phyloP scores from a whole-genome alignment of 805 yeast genomes.

The Jamesozyma hellenica region DNA sequence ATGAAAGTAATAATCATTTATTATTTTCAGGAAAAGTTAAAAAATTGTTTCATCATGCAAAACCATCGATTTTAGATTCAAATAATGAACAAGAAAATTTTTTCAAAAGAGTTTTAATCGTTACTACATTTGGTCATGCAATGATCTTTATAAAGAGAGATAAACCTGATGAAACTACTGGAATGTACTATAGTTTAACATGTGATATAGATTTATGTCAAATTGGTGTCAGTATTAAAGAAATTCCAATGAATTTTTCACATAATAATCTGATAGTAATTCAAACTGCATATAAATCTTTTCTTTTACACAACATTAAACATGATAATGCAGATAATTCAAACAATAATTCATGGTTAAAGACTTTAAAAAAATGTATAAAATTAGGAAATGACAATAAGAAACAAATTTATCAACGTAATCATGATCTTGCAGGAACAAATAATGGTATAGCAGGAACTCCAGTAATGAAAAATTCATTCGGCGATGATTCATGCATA shows the following conservation, averaged over 20 bases:
- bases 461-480: too few species aligned
- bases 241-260: slow-evolving; percentile 39
- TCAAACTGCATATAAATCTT: slow-evolving; percentile 43
- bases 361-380: slow-evolving; percentile 40
- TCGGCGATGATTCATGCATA: too few species aligned
- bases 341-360: slow-evolving; percentile 43
- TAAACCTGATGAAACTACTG: slow-evolving; percentile 25
- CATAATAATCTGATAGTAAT: slow-evolving; percentile 40
- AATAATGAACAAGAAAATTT: slow-evolving; percentile 26
- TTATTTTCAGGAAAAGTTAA: slow-evolving; percentile 21
- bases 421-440: not conserved
- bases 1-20: slow-evolving; percentile 7
- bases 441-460: too few species aligned
- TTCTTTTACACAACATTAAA: slow-evolving; percentile 24
- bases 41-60: slow-evolving; percentile 22
- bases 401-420: slow-evolving; percentile 1
- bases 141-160: slow-evolving; percentile 39
- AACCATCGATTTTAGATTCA: slow-evolving; percentile 12
- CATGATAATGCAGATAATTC: slow-evolving; percentile 36
- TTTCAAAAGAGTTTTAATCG: slow-evolving; percentile 41
- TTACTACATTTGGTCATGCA: slow-evolving; percentile 57
- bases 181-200: slow-evolving; percentile 35
- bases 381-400: slow-evolving; percentile 35
- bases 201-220: slow-evolving; percentile 47
- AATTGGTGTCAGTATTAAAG: slow-evolving; percentile 47